phyloP scores from a whole-genome alignment of 176 grass and related monocot species.

The Carex kokanica region DNA sequence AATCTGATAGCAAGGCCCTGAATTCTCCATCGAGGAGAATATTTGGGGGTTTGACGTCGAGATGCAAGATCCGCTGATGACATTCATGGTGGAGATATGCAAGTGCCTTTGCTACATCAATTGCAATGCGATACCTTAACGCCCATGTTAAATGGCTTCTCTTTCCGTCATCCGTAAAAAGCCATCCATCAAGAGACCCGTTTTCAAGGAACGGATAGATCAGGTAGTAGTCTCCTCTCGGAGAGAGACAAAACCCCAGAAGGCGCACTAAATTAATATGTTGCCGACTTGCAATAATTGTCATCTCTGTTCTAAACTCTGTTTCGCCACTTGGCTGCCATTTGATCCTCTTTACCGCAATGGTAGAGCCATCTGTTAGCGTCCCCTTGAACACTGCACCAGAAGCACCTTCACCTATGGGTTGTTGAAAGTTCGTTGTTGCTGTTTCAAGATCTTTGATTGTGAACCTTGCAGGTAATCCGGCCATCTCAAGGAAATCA shows the following conservation, averaged over 20 bases:
- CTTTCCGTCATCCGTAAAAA: slow-evolving; percentile 32
- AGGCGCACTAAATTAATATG: slow-evolving; percentile 52
- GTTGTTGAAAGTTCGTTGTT: slow-evolving; percentile 31
- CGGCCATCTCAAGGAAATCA: not conserved
- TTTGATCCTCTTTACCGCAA: slow-evolving; percentile 49
- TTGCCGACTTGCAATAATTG: slow-evolving; percentile 44
- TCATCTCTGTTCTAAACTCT: slow-evolving; percentile 43
- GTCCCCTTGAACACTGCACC: slow-evolving; percentile 42
- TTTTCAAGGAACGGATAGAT: slow-evolving; percentile 55
- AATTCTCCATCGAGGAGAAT: slow-evolving; percentile 58
- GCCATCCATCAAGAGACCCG: slow-evolving; percentile 53
- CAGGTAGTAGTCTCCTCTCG: slow-evolving; percentile 29
- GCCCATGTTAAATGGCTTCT: slow-evolving; percentile 36
- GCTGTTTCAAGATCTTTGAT: not conserved
- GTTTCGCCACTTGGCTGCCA: slow-evolving; percentile 14
- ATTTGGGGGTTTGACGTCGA: slow-evolving; percentile 68
- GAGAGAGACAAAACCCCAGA: slow-evolving; percentile 42
- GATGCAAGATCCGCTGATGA: slow-evolving; percentile 40
- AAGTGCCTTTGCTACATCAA: slow-evolving; percentile 53
- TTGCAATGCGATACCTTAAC: slow-evolving; percentile 24
- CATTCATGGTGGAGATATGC: slow-evolving; percentile 69
- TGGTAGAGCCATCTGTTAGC: slow-evolving; percentile 44
- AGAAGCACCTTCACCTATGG: slow-evolving; percentile 43
- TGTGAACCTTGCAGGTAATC: not conserved
- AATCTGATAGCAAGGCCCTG: slow-evolving; percentile 48